Evolutionary conservation across 768 basidiomycete genomes (phyloP), one percentile per base, ranked within the genome.

Genomic region (Kwoniella botswanensis): DNA sequence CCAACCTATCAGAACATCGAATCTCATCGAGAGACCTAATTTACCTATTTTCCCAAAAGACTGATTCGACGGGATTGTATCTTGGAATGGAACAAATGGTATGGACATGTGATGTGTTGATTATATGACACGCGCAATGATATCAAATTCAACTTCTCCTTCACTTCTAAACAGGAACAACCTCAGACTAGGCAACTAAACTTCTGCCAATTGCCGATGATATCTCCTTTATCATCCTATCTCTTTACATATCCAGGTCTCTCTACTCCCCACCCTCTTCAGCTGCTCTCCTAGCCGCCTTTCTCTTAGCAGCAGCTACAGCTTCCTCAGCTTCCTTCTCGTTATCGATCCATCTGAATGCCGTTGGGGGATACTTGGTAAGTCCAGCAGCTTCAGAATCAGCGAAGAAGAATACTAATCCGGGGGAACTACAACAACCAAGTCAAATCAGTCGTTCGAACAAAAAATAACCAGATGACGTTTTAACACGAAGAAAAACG

Each of bases 361-460:
- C 73, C 24, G 79, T 79, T 0, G 79, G 76, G 6, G 79, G 79
- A 58, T 81, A 81, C 35, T 63, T 68, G 5, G 81, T 82, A 65
- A 79, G 76, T 15, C 74, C 66, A 17, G 90, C 87, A 2, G 97
- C 95, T 12, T 89, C 90, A 55, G 93, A 90, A 84, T 98, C 94
- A 57, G 93, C 90, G 84, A 98, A 98, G 94, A 94, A 98, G 84
- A 90, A 94, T 35, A 97, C 87, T 60, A 92, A 90, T 35, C 96
- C 96, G 7, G 92, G 93, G 4, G 79, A 77, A 24, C 79, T 80
- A 57, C 11, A 56, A 60, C 53, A 54, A 24, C 21, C 7, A 52
- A 7, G 62, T 24, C 46, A 22, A 18, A 60, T 26, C 35, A 50
- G 18, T 26, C 24, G 29, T 7, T 26, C 35, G 35, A 35, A 35